Evolutionary conservation across 352 stramenopile genomes (phyloP), one percentile per base, ranked within the genome.

Genomic region (Poterioochromonas sp.): DNA sequence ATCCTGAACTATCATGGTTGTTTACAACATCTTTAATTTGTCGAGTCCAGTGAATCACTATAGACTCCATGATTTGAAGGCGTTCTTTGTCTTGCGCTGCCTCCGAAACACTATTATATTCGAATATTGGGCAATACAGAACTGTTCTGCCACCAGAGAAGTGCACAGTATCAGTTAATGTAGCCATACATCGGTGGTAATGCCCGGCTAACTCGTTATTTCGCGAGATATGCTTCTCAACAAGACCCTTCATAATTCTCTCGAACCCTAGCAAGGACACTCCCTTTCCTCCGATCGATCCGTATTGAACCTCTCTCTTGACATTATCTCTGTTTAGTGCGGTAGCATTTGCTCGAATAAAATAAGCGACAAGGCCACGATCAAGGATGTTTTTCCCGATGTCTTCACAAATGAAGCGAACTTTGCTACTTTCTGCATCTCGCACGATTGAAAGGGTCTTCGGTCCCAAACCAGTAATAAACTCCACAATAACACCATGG

Each of bases 21-120:
- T 95, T 97, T 51, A 97, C 91, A 32, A 98, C 91, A 76, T 97
- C 92, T 80, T 97, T 97, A 80, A 98, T 97, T 81, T 98, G 93
- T 0, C 92, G 83, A 37, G 93, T 97, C 93, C 93, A 98, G 82
- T 97, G 91, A 79, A 98, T 97, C 5, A 97, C 92, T 0, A 91
- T 96, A 40, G 89, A 95, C 81, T 98, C 93, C n/a, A 98, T 83
- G 69, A 96, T 91, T 83, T 97, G 92, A 51, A 97, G 88, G 29
- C 97, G 82, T 64, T 98, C 93, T 83, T 98, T 97, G 85, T 68
- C 78, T 49, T 77, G 44, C 0, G 82, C 71, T 73, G 92, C 87
- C 73, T 93, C 89, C 80, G 86, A 82, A 3, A 91, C 82, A 49
- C 88, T 86, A 58, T 81, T 76, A 41, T 82, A 73, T 5, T 94